Evolutionary conservation across 2,329 filamentous ascomycete genomes (phyloP), one percentile per base, ranked within the genome.

Genomic region (Penicillium sp.): DNA sequence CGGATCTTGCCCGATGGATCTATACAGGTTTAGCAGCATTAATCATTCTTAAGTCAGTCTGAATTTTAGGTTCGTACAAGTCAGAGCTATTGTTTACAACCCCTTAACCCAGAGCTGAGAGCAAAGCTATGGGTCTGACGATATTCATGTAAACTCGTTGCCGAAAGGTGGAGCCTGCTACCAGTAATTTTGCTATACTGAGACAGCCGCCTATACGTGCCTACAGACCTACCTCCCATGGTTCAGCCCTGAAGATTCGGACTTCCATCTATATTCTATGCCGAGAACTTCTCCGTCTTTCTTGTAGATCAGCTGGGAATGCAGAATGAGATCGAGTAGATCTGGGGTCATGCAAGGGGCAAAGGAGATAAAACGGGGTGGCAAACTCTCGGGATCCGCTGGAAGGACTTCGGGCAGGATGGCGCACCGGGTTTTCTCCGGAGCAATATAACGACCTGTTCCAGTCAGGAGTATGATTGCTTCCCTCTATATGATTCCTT

Each of bases 281-380:
- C 48, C 48, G 48, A 21, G 16, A 41, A 50, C 29, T 3, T n/a
- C 11, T 10, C 11, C 16, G 6, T 22, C 2, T n/a, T 14, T 39
- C 13, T 48, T 21, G 19, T 41, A 41, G 29, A 24, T 35, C 19
- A 45, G 16, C 26, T 27, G n/a, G 47, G n/a, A 19, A 13, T 37
- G 29, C 41, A 44, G 52, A 26, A 21, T 41, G 29, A 39, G 48
- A 19, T 56, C 33, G 13, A 35, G 22, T 10, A 39, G 58, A 63
- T 63, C 55, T 55, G 58, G 63, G 63, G 59, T 60, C 54, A 55
- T 66, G 63, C 63, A 66, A 66, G 63, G 63, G 63, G 57, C 57
- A 59, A 60, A 57, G 56, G 48, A 48, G 55, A 48, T 41, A 57
- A 58, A 57, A 58, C 29, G 39, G 51, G 44, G 41, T 46, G 55